Evolutionary conservation across 345 rosid genomes (phyloP).

Genomic region (Orychophragmus violaceus): DNA sequence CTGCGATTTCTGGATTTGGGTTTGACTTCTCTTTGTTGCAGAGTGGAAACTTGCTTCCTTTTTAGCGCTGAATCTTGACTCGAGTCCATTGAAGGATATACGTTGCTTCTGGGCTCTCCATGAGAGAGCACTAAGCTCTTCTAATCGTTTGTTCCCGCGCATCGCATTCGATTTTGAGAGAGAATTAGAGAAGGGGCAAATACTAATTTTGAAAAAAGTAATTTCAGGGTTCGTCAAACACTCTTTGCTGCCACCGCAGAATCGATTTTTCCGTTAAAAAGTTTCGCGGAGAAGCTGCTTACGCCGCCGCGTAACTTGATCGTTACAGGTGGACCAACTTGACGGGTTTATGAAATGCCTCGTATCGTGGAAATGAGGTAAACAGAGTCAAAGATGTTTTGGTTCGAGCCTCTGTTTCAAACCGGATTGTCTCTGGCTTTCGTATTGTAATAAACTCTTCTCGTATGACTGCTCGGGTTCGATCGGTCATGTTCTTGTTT

Average conservation of each 20-base stretch:
- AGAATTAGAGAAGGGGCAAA: no score
- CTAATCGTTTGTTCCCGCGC: constrained; percentile 2
- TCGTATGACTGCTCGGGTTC: no score
- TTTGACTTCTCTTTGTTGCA: constrained; percentile 24
- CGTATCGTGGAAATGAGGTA: no score
- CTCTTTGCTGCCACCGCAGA: neutral
- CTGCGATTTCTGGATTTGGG: constrained; percentile 14
- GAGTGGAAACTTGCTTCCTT: constrained; percentile 25
- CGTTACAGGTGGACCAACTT: neutral
- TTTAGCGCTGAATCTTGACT: neutral
- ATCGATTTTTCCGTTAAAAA: neutral
- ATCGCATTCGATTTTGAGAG: neutral
- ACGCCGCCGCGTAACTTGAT: no score
- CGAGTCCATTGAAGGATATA: neutral
- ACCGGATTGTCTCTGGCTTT: no score
- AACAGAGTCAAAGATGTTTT: no score
- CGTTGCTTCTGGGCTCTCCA: neutral
- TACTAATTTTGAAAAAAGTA: neutral
- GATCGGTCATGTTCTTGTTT: no score
- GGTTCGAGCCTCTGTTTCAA: no score
- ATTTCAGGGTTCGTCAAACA: neutral
- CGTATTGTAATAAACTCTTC: no score
- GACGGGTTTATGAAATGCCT: no score
- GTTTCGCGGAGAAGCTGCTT: neutral
- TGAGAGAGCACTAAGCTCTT: neutral